Evolutionary conservation across 2,329 filamentous ascomycete genomes (phyloP).

Genomic region (Fusarium sp.): DNA sequence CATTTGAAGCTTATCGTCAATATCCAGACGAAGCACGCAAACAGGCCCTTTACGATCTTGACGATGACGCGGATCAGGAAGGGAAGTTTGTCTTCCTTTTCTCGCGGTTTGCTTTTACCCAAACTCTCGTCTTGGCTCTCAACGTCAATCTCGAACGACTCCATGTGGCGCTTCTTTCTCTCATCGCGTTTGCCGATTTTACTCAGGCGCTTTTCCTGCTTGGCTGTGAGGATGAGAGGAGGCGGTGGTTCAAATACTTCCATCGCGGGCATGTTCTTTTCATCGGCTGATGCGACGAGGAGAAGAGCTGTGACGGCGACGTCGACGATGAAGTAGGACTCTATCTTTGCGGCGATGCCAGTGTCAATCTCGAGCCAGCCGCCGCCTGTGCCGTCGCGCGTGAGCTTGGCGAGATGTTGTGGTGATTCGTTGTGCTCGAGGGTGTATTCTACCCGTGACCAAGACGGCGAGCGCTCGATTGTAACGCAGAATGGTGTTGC

Average conservation of each 20-base stretch:
- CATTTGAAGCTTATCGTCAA: slow-evolving; percentile 67
- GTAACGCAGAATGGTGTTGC: slow-evolving; percentile 72
- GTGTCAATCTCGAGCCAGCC: slow-evolving; percentile 73
- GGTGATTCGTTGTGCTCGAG: slow-evolving; percentile 73
- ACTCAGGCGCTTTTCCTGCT: slow-evolving; percentile 44
- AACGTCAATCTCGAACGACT: slow-evolving; percentile 69
- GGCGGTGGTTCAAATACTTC: slow-evolving; percentile 71
- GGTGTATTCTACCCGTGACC: slow-evolving; percentile 70
- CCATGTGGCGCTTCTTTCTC: slow-evolving; percentile 55
- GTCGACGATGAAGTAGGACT: slow-evolving; percentile 70
- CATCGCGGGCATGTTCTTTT: slow-evolving; percentile 55
- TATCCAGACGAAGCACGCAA: slow-evolving; percentile 69
- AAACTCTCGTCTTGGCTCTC: slow-evolving; percentile 68
- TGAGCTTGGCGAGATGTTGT: slow-evolving; percentile 68
- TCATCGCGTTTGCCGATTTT: slow-evolving; percentile 47
- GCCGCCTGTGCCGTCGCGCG: slow-evolving; percentile 67
- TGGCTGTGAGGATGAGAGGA: slow-evolving; percentile 37
- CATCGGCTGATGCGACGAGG: slow-evolving; percentile 68
- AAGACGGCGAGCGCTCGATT: slow-evolving; percentile 67
- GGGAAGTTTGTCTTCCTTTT: slow-evolving; percentile 61
- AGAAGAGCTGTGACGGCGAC: slow-evolving; percentile 70
- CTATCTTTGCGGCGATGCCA: slow-evolving; percentile 66
- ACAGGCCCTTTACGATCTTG: slow-evolving; percentile 62
- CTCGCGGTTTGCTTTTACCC: slow-evolving; percentile 51
- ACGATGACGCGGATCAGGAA: slow-evolving; percentile 60